A percentile compares a stretch with the other conserved stretches of the same genome.
Conservation (phyloP, 306 rosid genomes). For the Castanopsis chinensis region DNA sequence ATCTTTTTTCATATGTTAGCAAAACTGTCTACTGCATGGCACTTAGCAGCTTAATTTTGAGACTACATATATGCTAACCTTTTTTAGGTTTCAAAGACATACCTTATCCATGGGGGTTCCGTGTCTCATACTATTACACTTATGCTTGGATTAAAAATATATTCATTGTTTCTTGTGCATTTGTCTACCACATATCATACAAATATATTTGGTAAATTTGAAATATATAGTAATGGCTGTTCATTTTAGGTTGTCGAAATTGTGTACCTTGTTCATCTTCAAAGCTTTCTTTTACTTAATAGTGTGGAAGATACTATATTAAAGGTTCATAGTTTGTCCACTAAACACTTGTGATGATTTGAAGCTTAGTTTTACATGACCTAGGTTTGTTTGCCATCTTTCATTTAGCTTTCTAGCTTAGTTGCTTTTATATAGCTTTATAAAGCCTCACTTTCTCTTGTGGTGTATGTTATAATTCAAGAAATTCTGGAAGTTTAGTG, state of each 20-base stretch:
- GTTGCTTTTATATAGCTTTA: too few relatives aligned
- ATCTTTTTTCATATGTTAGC: conserved; percentile 7
- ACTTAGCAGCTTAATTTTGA: background rate
- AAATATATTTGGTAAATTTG: background rate
- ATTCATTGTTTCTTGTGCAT: background rate
- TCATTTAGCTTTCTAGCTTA: too few relatives aligned
- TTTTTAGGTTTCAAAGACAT: background rate
- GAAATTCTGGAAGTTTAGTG: background rate
- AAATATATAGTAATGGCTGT: background rate
- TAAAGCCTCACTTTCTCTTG: too few relatives aligned
- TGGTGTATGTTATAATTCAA: too few relatives aligned
- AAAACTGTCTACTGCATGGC: background rate
- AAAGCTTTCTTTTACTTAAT: background rate
- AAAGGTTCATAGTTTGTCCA: too few relatives aligned
- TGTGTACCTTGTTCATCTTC: background rate
- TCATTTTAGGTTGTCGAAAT: background rate
- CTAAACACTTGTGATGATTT: too few relatives aligned
- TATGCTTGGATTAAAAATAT: background rate
- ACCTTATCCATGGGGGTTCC: background rate
- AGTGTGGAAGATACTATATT: background rate
- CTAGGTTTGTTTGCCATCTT: too few relatives aligned
- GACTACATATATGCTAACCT: too few relatives aligned
- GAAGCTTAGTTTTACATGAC: too few relatives aligned
- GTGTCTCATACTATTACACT: background rate
- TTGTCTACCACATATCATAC: background rate